A percentile compares a stretch with the other conserved stretches of the same genome.
Conservation (phyloP, 768 basidiomycete genomes). For the Exidia glandulosa region DNA sequence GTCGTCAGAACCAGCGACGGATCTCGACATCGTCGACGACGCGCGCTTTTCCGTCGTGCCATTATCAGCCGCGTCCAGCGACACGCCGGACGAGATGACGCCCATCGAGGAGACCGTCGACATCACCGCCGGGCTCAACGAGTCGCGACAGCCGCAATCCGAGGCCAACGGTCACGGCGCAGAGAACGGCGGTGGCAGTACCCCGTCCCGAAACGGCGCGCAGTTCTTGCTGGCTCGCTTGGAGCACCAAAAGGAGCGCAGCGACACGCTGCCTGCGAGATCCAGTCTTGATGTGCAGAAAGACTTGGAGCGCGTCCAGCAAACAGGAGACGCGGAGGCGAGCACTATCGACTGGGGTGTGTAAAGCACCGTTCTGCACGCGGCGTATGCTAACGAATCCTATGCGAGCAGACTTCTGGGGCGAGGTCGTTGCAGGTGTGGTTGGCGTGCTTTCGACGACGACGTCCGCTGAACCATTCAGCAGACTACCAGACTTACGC, state of each 20-base stretch:
- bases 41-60: constrained; percentile 42
- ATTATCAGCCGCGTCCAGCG: constrained; percentile 15
- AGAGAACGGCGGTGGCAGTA: constrained; percentile 14
- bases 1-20: background rate
- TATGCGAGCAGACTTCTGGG: constrained; percentile 96
- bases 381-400: constrained; percentile 6
- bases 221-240: constrained; percentile 41
- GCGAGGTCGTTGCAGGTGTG: constrained; percentile 77
- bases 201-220: constrained; percentile 4
- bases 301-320: constrained; percentile 60
- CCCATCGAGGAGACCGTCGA: constrained; percentile 22
- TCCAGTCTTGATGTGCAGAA: constrained; percentile 60
- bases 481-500: constrained; percentile 86
- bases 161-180: constrained; percentile 11
- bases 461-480: constrained; percentile 3
- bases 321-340: constrained; percentile 34
- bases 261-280: constrained; percentile 27
- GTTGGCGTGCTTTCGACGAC: constrained; percentile 1
- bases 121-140: constrained; percentile 13
- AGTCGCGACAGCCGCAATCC: constrained; percentile 22
- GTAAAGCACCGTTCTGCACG: constrained; percentile 13
- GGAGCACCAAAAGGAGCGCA: constrained; percentile 34
- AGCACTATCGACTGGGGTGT: constrained; percentile 84
- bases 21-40: constrained; percentile 19
- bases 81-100: constrained; percentile 4